Base-by-base conservation (phyloP, 2,329 filamentous ascomycete genomes). In the Paramyrothecium sp. region DNA sequence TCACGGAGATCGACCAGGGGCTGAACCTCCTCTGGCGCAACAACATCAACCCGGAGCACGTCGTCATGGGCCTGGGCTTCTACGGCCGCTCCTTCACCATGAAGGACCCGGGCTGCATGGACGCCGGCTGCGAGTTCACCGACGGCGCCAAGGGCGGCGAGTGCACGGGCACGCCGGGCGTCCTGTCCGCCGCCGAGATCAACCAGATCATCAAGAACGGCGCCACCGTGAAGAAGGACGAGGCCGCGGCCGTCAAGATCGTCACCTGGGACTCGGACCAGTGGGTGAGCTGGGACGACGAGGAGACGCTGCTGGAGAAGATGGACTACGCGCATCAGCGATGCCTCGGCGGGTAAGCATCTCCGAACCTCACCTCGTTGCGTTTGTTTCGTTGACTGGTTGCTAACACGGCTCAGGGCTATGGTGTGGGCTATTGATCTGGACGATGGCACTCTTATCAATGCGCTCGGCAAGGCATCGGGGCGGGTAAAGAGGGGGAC, bases 1-100 rank as follows among this genome's bases (percentile, higher is more conserved):
- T 81, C 2, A 78, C 78, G 3, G 78, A 81, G 59, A 80, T 81
- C 30, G 60, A 79, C 1, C n/a, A 59, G 1, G 69, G 66, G 0
- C 57, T 81, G 0, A 73, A 81, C 2, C 74, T 83, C 0, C 63
- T 84, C 2, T 83, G 81, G 79, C 69, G 77, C 8, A 77, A 74
- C 54, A 65, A 75, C 38, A 68, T 85, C 26, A 63, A 70, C 4
- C 73, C 80, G 0, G 51, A 59, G 0, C 74, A 78, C 23, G 67
- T 84, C 4, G 67, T 64, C 3, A 55, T 84, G 8, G 81, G 81
- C 1, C 34, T 78, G 3, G 76, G 70, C 3, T 82, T 79, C 57
- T 83, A 83, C 60, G 76, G 78, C 4, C 66, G 74, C 41, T 66
- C 61, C 57, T 72, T 71, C 57, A 69, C 63, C 3, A 55, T 70